phyloP scores from a whole-genome alignment of 306 rosid species.

The Quercus suber region DNA sequence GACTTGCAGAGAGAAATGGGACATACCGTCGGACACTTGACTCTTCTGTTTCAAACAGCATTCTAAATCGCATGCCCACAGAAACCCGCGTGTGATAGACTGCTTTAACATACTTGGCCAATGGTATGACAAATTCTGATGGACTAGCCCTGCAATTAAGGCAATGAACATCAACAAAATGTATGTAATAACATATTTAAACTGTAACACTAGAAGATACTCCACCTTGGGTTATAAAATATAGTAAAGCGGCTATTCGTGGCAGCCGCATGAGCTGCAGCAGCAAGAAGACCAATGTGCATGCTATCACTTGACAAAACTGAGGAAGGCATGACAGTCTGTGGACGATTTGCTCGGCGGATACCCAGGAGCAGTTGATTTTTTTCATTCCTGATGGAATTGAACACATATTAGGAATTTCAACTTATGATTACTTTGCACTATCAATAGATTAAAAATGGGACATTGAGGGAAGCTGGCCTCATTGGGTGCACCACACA shows the following conservation, averaged over 20 bases:
- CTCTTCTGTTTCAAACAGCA: slow-evolving; percentile 83
- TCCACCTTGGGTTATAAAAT: slow-evolving; percentile 60
- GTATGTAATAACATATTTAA: slow-evolving; percentile 1
- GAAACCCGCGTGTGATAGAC: slow-evolving; percentile 69
- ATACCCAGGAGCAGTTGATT: slow-evolving; percentile 64
- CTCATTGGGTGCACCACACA: background rate
- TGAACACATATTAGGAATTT: background rate
- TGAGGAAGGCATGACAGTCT: slow-evolving; percentile 71
- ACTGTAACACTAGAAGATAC: slow-evolving; percentile 13
- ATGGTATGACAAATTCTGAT: slow-evolving; percentile 67
- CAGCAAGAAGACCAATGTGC: slow-evolving; percentile 88
- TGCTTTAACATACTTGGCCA: slow-evolving; percentile 70
- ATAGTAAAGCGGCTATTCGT: slow-evolving; percentile 69
- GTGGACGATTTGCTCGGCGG: slow-evolving; percentile 67
- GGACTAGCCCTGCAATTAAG: slow-evolving; percentile 54
- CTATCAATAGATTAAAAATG: background rate
- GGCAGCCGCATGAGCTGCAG: slow-evolving; percentile 77
- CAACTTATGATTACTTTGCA: background rate
- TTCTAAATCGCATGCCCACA: slow-evolving; percentile 77
- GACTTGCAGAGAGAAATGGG: slow-evolving; percentile 5
- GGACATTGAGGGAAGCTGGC: background rate
- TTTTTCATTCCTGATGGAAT: slow-evolving; percentile 54
- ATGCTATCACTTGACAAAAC: slow-evolving; percentile 80
- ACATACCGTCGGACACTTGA: slow-evolving; percentile 70
- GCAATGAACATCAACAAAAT: background rate